Evolutionary conservation across 2,329 filamentous ascomycete genomes (phyloP).

Genomic region (Exophiala phaeomuriformis): DNA sequence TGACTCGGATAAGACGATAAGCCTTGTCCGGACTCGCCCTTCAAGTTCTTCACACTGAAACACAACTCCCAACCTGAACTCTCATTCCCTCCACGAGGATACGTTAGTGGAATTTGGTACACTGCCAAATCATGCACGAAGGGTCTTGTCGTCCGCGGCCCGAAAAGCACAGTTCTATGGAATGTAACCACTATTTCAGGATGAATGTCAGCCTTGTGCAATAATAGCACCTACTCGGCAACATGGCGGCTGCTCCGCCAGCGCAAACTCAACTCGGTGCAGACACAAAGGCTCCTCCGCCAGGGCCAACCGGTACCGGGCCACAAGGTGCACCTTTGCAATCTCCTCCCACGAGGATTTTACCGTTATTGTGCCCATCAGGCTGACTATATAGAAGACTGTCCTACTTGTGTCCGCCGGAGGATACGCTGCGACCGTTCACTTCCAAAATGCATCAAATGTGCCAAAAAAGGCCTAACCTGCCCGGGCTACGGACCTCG

Average conservation of each 20-base stretch:
- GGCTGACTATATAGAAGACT: conserved; percentile 12
- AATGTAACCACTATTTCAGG: not conserved
- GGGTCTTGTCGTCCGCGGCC: not conserved
- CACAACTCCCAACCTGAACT: no score
- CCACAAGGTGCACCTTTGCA: conserved; percentile 14
- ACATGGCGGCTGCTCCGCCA: not conserved
- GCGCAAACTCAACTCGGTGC: not conserved
- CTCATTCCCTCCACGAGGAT: no score
- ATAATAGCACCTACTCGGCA: not conserved
- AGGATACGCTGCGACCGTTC: conserved; percentile 29
- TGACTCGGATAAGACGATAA: no score
- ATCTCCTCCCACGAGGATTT: not conserved
- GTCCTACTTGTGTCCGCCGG: conserved; percentile 25
- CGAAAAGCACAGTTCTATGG: not conserved
- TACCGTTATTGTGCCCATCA: not conserved
- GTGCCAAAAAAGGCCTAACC: conserved; percentile 25
- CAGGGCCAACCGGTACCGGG: conserved; percentile 7
- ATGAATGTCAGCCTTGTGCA: not conserved
- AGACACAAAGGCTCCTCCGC: not conserved
- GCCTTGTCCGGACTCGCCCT: not conserved
- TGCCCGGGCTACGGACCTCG: conserved; percentile 28
- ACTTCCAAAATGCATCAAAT: conserved; percentile 27
- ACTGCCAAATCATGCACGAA: not conserved
- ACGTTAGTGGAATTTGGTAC: not conserved
- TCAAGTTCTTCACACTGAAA: not conserved